Evolutionary conservation across 768 basidiomycete genomes (phyloP), one percentile per base, ranked within the genome.

Genomic region (Pisolithus microcarpus): DNA sequence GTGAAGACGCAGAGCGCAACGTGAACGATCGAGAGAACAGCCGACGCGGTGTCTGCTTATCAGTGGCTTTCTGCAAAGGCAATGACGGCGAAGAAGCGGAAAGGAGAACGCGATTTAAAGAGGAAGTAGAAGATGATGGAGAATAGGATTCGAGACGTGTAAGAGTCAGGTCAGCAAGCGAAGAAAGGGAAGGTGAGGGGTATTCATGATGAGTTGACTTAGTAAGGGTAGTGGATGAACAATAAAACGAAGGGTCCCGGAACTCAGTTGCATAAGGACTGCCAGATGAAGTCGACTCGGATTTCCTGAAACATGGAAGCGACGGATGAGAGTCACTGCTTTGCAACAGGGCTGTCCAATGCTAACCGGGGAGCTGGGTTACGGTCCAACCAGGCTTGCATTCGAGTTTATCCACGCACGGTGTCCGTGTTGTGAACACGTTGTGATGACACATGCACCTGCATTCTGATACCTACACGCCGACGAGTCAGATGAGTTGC

Each of bases 221-320:
- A n/a, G n/a, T n/a, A 15, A 38, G 38, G 7, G 38, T 9, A 9
- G 24, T 55, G 24, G 28, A 18, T 37, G 39, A 34, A 19, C 37
- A 11, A 26, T 47, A 54, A 4, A 66, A 46, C 2, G 65, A 64
- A 8, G 68, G 55, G 26, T 68, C 56, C 43, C 48, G 58, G 11
- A 68, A 68, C 45, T 66, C 66, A 38, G 51, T 54, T 0, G 68
- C 15, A 4, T 66, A 68, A 1, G 65, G 65, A 2, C 68, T 31
- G 6, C 65, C 65, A 31, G 56, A 66, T 34, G 66, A 38, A n/a
- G 38, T 57, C 63, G 54, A 68, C 65, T 54, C 58, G 62, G 59
- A 66, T 53, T 30, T 65, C 42, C 23, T 48, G 56, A 8, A 54
- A 16, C 63, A 65, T 65, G 8, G 23, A n/a, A 28, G 24, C 16